A percentile compares a stretch with the other conserved stretches of the same genome.
Conservation (phyloP, 2,329 filamentous ascomycete species). For the Fusarium ambrosium region DNA sequence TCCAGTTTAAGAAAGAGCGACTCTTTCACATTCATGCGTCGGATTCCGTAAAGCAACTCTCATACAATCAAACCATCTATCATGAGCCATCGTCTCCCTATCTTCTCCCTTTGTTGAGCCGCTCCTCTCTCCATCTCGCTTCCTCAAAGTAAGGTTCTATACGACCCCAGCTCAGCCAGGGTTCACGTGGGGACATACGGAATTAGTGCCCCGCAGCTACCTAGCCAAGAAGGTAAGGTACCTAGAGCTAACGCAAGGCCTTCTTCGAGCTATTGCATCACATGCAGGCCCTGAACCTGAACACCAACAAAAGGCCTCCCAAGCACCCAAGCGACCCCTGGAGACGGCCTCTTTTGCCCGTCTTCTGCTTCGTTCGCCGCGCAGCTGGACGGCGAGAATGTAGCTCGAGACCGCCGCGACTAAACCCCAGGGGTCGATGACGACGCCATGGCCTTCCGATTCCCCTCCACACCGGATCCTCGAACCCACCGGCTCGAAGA, state of each 20-base stretch:
- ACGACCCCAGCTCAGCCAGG: conserved; percentile 31
- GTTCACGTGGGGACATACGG: conserved; percentile 38
- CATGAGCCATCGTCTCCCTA: background rate
- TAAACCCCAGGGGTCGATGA: conserved; percentile 44
- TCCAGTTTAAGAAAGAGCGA: background rate
- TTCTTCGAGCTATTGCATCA: conserved; percentile 47
- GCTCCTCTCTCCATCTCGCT: background rate
- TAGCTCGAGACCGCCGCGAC: conserved; percentile 38
- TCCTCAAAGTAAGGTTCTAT: conserved; percentile 8
- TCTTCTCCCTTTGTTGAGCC: background rate
- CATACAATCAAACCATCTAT: background rate
- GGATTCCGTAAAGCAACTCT: background rate
- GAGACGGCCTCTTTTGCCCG: conserved; percentile 29
- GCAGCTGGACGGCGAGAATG: conserved; percentile 39
- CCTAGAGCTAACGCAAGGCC: conserved; percentile 38
- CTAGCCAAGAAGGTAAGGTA: conserved; percentile 34
- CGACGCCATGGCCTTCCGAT: conserved; percentile 57
- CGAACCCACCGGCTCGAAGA: conserved; percentile 47
- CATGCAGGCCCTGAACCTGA: conserved; percentile 42
- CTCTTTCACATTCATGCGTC: background rate
- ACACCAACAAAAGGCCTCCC: conserved; percentile 34
- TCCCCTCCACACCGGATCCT: conserved; percentile 44
- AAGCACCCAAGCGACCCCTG: conserved; percentile 13
- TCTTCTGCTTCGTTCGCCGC: conserved; percentile 29
- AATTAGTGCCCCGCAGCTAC: conserved; percentile 49